phyloP scores from a whole-genome alignment of 225 moss, liverwort and hornwort genomes.

The Bryoerythrophyllum caledonicum region DNA sequence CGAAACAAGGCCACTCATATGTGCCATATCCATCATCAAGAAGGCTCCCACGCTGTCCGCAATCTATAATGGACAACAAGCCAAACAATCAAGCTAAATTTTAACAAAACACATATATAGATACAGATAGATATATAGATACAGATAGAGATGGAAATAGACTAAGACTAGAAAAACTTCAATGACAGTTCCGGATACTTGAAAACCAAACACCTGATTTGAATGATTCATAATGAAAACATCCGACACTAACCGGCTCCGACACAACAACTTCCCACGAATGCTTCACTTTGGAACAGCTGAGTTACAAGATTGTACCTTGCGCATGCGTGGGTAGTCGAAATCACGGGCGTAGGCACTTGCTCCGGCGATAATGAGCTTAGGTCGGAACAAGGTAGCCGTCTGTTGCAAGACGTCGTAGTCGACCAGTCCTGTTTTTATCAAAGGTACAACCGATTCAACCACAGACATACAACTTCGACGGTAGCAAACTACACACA shows the following conservation, averaged over 20 bases:
- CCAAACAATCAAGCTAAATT: conserved; percentile 8
- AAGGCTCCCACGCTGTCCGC: conserved; percentile 87
- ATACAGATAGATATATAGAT: conserved; percentile 6
- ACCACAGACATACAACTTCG: not conserved
- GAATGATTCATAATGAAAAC: no score
- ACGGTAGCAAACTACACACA: not conserved
- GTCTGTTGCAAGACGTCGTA: conserved; percentile 77
- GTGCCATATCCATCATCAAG: conserved; percentile 97
- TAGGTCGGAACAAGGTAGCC: conserved; percentile 77
- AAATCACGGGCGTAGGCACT: conserved; percentile 91
- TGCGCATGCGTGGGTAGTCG: conserved; percentile 83
- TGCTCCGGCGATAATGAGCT: conserved; percentile 81
- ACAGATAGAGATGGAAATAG: no score
- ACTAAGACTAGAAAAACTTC: no score
- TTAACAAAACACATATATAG: no score
- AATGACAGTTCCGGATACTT: not conserved
- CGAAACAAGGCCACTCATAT: conserved; percentile 88
- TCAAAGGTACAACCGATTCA: conserved; percentile 22
- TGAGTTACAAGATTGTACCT: conserved; percentile 38
- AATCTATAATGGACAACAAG: conserved; percentile 52
- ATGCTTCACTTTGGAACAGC: not conserved
- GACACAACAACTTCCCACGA: conserved; percentile 11
- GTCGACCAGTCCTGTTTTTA: conserved; percentile 65
- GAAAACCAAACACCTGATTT: not conserved
- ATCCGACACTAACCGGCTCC: not conserved